Percentiles rank a stretch among this genome's conserved stretches.
Evolutionary conservation across 768 basidiomycete species (phyloP).

Genomic region (Lanmaoa pseudosensibilis): DNA sequence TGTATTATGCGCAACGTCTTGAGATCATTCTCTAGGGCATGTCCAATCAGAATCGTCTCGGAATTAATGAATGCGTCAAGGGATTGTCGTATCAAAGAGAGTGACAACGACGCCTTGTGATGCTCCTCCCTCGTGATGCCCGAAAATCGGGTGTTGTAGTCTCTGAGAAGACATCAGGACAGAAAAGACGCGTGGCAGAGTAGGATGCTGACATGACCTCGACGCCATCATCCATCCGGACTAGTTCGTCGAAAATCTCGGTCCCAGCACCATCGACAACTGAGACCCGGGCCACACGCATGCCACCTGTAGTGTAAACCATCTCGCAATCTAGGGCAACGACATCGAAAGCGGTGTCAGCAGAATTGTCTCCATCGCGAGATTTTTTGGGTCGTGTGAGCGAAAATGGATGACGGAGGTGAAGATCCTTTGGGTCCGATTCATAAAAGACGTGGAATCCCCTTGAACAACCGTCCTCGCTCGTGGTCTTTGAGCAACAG

Average conservation of each 20-base stretch:
- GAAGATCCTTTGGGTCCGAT: constrained; percentile 59
- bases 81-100: constrained; percentile 63
- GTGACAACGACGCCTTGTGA: constrained; percentile 62
- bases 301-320: constrained; percentile 91
- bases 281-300: constrained; percentile 88
- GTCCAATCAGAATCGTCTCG: constrained; percentile 86
- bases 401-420: constrained; percentile 76
- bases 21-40: constrained; percentile 92
- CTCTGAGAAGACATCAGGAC: constrained; percentile 45
- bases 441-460: constrained; percentile 95
- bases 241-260: constrained; percentile 78
- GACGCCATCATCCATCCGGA: constrained; percentile 79
- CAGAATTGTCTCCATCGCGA: background rate
- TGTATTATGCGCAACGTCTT: constrained; percentile 89
- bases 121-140: constrained; percentile 65
- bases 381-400: constrained; percentile 31
- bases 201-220: constrained; percentile 61
- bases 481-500: constrained; percentile 72
- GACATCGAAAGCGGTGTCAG: constrained; percentile 60
- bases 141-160: constrained; percentile 90
- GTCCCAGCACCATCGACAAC: constrained; percentile 76
- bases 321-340: constrained; percentile 96
- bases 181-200: background rate
- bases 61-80: constrained; percentile 72
- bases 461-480: constrained; percentile 65